Evolutionary conservation across 306 rosid species (phyloP).

Genomic region (Vigna trinervia): DNA sequence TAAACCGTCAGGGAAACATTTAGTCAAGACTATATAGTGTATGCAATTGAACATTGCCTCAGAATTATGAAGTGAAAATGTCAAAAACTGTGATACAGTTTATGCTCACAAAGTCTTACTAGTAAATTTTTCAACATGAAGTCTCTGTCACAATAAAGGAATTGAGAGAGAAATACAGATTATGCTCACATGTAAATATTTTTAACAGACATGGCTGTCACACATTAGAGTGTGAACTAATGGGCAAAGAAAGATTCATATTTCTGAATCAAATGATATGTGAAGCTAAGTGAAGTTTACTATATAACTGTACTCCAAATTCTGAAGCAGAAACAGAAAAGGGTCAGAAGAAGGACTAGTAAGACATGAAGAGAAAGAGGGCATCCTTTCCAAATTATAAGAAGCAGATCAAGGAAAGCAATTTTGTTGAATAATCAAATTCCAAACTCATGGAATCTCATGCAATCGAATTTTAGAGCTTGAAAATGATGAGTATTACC

Average conservation of each 20-base stretch:
- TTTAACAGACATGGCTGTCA: conserved; percentile 1
- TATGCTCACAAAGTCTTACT: conserved; percentile 2
- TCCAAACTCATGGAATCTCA: not conserved
- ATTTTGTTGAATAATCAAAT: not conserved
- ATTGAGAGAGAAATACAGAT: conserved; percentile 17
- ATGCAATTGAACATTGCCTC: conserved; percentile 20
- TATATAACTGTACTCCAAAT: not conserved
- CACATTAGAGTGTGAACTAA: conserved; percentile 22
- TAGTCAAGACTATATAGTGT: conserved; percentile 14
- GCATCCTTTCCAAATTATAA: conserved; percentile 12
- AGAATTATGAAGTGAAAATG: conserved; percentile 25
- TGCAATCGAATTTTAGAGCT: conserved; percentile 19
- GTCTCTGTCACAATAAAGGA: not conserved
- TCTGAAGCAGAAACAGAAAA: conserved; percentile 24
- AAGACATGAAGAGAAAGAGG: conserved; percentile 9
- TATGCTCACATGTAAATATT: conserved; percentile 26
- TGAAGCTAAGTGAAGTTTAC: conserved; percentile 14
- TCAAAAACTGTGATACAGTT: not conserved
- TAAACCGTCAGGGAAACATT: conserved; percentile 31
- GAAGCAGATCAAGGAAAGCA: not conserved
- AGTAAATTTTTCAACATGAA: not conserved
- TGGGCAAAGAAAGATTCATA: conserved; percentile 23
- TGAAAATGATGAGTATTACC: conserved; percentile 54
- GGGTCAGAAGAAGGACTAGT: conserved; percentile 13
- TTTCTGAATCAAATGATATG: conserved; percentile 29